Evolutionary conservation across 176 grass and related monocot genomes (phyloP), one percentile per base, ranked within the genome.

Genomic region (Chrysopogon serrulatus): DNA sequence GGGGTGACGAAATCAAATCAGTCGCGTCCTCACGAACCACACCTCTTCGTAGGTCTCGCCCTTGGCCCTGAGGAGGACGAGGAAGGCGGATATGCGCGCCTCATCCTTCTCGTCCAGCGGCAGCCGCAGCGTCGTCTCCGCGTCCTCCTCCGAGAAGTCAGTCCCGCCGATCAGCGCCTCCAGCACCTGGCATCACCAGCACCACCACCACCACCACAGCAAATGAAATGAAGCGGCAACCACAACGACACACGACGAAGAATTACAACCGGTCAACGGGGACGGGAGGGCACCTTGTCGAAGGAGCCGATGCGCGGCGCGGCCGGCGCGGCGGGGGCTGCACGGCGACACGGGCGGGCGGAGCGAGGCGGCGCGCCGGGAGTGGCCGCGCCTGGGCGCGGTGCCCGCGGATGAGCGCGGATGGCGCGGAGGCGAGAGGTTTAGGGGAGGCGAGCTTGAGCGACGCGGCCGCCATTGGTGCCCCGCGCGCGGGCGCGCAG

Each of bases 11-110:
- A 54, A 21, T n/a, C n/a, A n/a, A n/a, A n/a, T 6, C 4, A 34
- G 71, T 2, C 30, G 40, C n/a, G n/a, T 15, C 0, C 13, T 24
- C 68, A 15, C 36, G 1, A 42, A 26, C 36, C 42, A 23, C 33
- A 93, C 95, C 95, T 99, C 93, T 40, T 99, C 91, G 74, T 85
- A 99, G 56, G 93, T 99, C 83, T 99, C 96, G 71, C 96, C 93
- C 89, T 99, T 99, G 81, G 90, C 91, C 35, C 96, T 82, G 74
- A 99, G 87, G 61, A 99, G 96, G 33, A 99, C 93, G 45, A 99
- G 90, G 83, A 99, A 99, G 73, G 96, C 91, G 56, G 93, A 87
- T 68, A 99, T 99, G 60, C 89, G 83, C 27, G 91, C 89, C 69
- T 99, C 93, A 33, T 96, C 84, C 45, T 75, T 37, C 76, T 96